Conservation (phyloP, 2,329 filamentous ascomycete species). For the Aureobasidium sp. region DNA sequence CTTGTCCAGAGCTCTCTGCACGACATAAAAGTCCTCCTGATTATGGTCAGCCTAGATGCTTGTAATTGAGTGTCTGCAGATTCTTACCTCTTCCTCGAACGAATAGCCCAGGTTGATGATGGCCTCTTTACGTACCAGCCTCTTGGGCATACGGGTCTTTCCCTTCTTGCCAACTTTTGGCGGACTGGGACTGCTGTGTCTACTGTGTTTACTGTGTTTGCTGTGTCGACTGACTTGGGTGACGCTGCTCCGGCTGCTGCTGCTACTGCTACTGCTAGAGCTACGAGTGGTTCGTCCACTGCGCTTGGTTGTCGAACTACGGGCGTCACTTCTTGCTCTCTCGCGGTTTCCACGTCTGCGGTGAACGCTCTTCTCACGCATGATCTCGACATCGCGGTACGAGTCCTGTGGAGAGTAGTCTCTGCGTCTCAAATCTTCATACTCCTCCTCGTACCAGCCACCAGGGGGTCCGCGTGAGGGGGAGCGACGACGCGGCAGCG, state of each 20-base stretch:
- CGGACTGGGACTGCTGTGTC: slow-evolving; percentile 20
- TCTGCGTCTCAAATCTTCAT: slow-evolving; percentile 46
- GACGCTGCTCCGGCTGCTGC: slow-evolving; percentile 23
- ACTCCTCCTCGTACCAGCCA: slow-evolving; percentile 64
- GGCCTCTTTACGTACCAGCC: slow-evolving; percentile 70
- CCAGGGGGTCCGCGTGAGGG: slow-evolving; percentile 38
- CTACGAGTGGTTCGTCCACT: slow-evolving; percentile 13
- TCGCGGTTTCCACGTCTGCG: slow-evolving; percentile 14
- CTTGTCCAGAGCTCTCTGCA: slow-evolving; percentile 77
- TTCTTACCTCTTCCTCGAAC: slow-evolving; percentile 70
- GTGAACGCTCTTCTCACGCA: slow-evolving; percentile 34
- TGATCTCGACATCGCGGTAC: slow-evolving; percentile 41
- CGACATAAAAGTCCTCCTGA: slow-evolving; percentile 70
- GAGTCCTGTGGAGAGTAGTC: slow-evolving; percentile 31
- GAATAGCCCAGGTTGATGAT: slow-evolving; percentile 80
- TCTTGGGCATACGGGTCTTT: slow-evolving; percentile 78
- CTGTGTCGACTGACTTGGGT: slow-evolving; percentile 21
- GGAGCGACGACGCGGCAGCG: slow-evolving; percentile 51
- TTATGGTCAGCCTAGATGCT: neutral
- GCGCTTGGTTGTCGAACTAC: slow-evolving; percentile 13
- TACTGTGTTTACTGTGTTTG: too few species aligned
- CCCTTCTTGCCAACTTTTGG: slow-evolving; percentile 50
- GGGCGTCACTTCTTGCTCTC: slow-evolving; percentile 17
- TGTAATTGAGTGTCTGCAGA: neutral
- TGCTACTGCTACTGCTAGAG: slow-evolving; percentile 28